These are phyloP conservation scores for Neurospora sublineolata DNA, from an alignment of 495 filamentous ascomycete genomes.

Conservation along the genomic window DNA sequence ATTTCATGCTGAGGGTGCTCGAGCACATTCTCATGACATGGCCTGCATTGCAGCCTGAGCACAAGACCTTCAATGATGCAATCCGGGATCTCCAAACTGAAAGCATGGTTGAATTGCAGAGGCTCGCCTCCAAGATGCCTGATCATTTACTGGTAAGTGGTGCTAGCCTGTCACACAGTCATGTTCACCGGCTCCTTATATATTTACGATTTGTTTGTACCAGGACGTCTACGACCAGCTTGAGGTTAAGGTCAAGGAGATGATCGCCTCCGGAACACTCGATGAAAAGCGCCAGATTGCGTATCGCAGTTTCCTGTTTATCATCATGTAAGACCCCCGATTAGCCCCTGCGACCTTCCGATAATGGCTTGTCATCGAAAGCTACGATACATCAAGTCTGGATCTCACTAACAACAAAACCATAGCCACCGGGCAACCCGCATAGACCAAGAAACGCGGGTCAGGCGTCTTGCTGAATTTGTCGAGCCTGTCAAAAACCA, in stretches of 20 bases:
- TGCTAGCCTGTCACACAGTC: background rate
- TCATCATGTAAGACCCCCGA: constrained; percentile 60
- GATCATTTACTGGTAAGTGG: constrained; percentile 63
- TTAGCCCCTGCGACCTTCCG: background rate
- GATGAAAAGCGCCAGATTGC: constrained; percentile 60
- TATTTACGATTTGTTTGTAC: constrained; percentile 5
- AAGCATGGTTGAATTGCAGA: constrained; percentile 75
- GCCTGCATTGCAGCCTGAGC: constrained; percentile 54
- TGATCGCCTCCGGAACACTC: constrained; percentile 56
- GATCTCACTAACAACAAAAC: constrained; percentile 7
- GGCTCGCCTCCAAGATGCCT: constrained; percentile 79
- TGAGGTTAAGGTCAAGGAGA: constrained; percentile 69
- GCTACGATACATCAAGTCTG: background rate
- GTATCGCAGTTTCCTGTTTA: constrained; percentile 73
- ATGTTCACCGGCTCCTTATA: background rate
- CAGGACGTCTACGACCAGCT: constrained; percentile 74
- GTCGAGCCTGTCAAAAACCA: constrained; percentile 65
- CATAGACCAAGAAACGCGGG: constrained; percentile 52
- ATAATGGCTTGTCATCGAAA: background rate
- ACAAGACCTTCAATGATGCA: constrained; percentile 73
- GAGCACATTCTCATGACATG: constrained; percentile 80
- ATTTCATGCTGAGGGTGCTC: constrained; percentile 74
- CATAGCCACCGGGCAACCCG: constrained; percentile 65
- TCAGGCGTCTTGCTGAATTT: constrained; percentile 57
- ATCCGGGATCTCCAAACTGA: constrained; percentile 75